Conservation (phyloP, 2,329 filamentous ascomycete species). For the Fonsecaea pugnacius region DNA sequence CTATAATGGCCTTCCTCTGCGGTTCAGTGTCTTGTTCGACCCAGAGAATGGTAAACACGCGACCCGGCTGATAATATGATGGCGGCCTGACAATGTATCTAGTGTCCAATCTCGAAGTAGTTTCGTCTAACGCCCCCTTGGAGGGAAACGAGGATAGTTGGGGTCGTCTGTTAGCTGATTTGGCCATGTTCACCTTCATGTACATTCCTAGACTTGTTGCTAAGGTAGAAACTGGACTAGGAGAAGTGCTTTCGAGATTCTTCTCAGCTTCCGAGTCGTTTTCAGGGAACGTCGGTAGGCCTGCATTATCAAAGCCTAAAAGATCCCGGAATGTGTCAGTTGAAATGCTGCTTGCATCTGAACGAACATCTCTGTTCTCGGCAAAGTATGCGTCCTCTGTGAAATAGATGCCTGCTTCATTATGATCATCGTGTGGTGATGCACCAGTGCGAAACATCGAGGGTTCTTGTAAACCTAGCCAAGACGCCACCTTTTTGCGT, state of each 20-base stretch:
- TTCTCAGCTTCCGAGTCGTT: neutral
- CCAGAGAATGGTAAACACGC: neutral
- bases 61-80: neutral
- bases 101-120: too few species aligned
- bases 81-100: neutral
- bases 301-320: neutral
- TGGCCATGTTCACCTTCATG: too few species aligned
- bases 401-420: too few species aligned
- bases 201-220: too few species aligned
- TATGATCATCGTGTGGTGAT: too few species aligned
- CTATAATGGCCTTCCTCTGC: too few species aligned
- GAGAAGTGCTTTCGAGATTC: neutral
- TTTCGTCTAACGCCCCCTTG: neutral
- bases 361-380: too few species aligned
- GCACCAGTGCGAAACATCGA: neutral
- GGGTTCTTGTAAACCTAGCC: neutral
- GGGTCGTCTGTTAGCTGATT: neutral
- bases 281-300: neutral
- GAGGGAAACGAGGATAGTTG: neutral
- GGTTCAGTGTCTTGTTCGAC: too few species aligned
- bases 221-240: neutral
- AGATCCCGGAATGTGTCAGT: neutral
- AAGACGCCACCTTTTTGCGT: neutral
- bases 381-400: too few species aligned
- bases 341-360: neutral